These are phyloP conservation scores for Patellifolia procumbens DNA, from an alignment of 179 eudicot species.

Conservation along the genomic window DNA sequence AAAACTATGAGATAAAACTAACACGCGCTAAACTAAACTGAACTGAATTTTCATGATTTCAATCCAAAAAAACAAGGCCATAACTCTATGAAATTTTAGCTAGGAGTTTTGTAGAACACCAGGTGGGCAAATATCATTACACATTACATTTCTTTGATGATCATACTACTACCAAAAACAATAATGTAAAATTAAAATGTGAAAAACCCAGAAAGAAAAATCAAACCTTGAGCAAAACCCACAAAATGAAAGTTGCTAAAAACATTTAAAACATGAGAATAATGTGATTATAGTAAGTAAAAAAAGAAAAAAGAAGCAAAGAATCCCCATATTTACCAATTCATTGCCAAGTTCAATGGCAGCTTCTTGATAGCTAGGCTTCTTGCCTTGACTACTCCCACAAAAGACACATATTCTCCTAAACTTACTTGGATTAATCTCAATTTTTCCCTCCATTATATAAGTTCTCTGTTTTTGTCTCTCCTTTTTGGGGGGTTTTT, in stretches of 20 bases:
- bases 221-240: neutral
- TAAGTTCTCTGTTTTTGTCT: neutral
- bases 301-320: neutral
- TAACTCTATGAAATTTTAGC: too few relatives aligned
- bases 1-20: too few relatives aligned
- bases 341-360: conserved; percentile 73
- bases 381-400: conserved; percentile 91
- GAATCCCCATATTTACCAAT: conserved; percentile 45
- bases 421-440: conserved; percentile 45
- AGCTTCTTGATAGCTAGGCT: conserved; percentile 77
- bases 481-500: neutral
- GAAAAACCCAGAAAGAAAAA: too few relatives aligned
- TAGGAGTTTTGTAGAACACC: too few relatives aligned
- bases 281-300: neutral
- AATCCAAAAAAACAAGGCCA: too few relatives aligned
- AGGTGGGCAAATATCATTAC: too few relatives aligned
- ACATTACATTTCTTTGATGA: too few relatives aligned
- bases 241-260: neutral
- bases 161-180: too few relatives aligned
- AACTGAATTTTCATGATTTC: too few relatives aligned
- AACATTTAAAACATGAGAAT: neutral
- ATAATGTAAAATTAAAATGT: too few relatives aligned
- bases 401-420: conserved; percentile 84
- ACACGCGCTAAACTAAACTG: too few relatives aligned
- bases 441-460: conserved; percentile 18